Conservation (phyloP, 108 stramenopile genomes). For the Cyclotella cryptica region DNA sequence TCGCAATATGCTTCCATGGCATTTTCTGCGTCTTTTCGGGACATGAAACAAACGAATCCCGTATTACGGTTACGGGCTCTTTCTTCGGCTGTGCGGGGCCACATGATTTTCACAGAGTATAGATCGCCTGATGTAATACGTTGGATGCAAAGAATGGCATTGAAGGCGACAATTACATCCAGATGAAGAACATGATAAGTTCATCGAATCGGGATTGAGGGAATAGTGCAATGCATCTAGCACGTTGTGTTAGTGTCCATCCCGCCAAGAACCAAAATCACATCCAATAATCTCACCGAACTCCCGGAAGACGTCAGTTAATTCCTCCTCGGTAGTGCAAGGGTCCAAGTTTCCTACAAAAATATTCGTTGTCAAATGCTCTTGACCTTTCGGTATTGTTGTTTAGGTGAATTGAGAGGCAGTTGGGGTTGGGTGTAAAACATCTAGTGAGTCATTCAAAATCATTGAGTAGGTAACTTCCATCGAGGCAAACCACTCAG, state of each 20-base stretch:
- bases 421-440: too few species aligned
- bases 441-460: too few species aligned
- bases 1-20: constrained; percentile 88
- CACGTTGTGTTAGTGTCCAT: constrained; percentile 20
- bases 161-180: not conserved
- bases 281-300: constrained; percentile 74
- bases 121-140: constrained; percentile 56
- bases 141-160: not conserved
- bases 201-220: constrained; percentile 1
- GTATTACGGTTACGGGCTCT: constrained; percentile 81
- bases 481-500: too few species aligned
- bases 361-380: constrained; percentile 83
- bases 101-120: constrained; percentile 95
- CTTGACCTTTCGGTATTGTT: constrained; percentile 45
- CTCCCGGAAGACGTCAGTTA: constrained; percentile 79
- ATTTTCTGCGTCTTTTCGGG: constrained; percentile 86
- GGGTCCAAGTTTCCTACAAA: constrained; percentile 92
- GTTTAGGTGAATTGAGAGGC: too few species aligned
- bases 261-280: not conserved
- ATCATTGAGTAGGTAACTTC: too few species aligned
- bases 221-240: constrained; percentile 22
- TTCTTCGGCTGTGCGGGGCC: constrained; percentile 91
- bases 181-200: not conserved
- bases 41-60: constrained; percentile 91
- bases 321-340: constrained; percentile 84